Percentiles rank a stretch among this genome's conserved stretches.
Conservation (phyloP, 495 filamentous ascomycete species). For the Parachaetomium inaequale region DNA sequence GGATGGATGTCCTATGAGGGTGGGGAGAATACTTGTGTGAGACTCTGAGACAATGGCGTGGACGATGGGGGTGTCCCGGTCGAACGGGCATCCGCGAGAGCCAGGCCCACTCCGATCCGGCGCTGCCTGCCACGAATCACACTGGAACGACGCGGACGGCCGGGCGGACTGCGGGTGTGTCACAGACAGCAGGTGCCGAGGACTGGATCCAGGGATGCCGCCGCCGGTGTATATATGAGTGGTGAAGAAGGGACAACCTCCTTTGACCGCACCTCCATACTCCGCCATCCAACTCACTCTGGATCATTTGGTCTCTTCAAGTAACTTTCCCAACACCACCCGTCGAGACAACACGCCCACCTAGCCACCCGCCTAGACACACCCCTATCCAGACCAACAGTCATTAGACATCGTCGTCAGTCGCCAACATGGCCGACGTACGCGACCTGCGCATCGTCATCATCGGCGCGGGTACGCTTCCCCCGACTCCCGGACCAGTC, state of each 20-base stretch:
- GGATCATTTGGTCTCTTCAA: not conserved
- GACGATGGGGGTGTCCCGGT: not conserved
- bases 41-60: not conserved
- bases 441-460: conserved; percentile 42
- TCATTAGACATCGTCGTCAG: not conserved
- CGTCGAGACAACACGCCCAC: no score
- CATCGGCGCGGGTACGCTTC: conserved; percentile 41
- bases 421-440: conserved; percentile 37
- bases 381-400: not conserved
- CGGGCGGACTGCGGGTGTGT: not conserved
- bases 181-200: conserved; percentile 20
- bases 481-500: not conserved
- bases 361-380: not conserved
- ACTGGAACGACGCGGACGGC: not conserved
- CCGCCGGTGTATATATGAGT: not conserved
- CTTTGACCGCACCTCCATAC: not conserved
- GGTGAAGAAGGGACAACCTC: conserved; percentile 2
- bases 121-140: conserved; percentile 12
- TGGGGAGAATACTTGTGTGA: not conserved
- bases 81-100: not conserved
- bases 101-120: conserved; percentile 1
- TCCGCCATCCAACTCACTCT: not conserved
- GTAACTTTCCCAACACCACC: no score
- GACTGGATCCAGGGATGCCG: conserved; percentile 7
- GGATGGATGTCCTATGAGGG: not conserved